These are phyloP conservation scores for Sphaerosporella brunnea DNA, from an alignment of 495 filamentous ascomycete genomes.

Conservation along the genomic window DNA sequence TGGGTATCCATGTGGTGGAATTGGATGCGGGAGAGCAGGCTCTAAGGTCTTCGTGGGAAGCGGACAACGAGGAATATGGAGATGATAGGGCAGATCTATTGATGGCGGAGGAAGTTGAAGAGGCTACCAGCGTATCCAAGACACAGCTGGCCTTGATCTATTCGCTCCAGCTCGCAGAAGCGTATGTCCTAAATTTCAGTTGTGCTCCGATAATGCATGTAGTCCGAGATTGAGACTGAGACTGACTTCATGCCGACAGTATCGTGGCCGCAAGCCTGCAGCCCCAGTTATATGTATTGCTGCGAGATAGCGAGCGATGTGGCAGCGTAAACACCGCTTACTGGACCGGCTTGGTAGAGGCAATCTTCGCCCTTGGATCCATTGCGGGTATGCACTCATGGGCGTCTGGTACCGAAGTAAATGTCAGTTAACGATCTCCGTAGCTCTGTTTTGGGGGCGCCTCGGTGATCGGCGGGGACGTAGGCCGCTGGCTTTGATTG, in stretches of 20 bases:
- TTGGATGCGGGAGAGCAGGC: neutral
- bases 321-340: conserved; percentile 30
- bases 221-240: neutral
- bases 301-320: conserved; percentile 29
- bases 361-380: conserved; percentile 33
- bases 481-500: conserved; percentile 27
- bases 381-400: conserved; percentile 26
- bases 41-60: conserved; percentile 4
- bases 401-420: no score
- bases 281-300: conserved; percentile 31
- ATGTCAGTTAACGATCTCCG: neutral
- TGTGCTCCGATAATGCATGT: no score
- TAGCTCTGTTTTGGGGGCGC: conserved; percentile 29
- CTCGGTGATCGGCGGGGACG: conserved; percentile 29
- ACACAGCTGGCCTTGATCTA: conserved; percentile 25
- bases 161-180: conserved; percentile 26
- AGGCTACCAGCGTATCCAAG: conserved; percentile 12
- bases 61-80: conserved; percentile 17
- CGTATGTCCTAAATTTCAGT: conserved; percentile 21
- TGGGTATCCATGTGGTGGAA: conserved; percentile 17
- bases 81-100: conserved; percentile 12
- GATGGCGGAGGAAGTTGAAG: conserved; percentile 15
- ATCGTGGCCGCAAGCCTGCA: conserved; percentile 33
- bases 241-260: conserved; percentile 14
- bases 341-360: conserved; percentile 31